Conservation (phyloP, 352 stramenopile species). For the Halophytophthora batemanensis region DNA sequence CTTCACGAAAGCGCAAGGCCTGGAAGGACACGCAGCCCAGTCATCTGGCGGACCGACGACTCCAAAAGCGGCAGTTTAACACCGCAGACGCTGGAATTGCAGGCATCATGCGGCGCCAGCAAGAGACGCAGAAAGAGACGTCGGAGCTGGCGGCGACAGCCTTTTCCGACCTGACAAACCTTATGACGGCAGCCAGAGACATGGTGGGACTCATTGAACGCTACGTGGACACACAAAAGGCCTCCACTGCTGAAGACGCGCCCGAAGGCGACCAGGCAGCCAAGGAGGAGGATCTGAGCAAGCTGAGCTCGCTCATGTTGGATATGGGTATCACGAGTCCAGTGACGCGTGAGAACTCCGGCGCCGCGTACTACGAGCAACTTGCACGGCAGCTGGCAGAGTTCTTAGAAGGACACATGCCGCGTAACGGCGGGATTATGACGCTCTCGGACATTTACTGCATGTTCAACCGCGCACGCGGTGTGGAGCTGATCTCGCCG, state of each 20-base stretch:
- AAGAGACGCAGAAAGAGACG: slow-evolving; percentile 81
- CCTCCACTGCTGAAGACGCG: slow-evolving; percentile 10
- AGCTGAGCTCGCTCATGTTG: slow-evolving; percentile 85
- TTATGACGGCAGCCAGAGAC: slow-evolving; percentile 90
- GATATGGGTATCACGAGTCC: slow-evolving; percentile 93
- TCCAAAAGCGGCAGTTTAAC: slow-evolving; percentile 80
- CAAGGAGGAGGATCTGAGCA: slow-evolving; percentile 60
- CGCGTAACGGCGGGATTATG: slow-evolving; percentile 94
- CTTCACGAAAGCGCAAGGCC: slow-evolving; percentile 58
- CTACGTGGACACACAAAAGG: slow-evolving; percentile 84
- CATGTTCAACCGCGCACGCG: slow-evolving; percentile 97
- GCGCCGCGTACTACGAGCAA: slow-evolving; percentile 88
- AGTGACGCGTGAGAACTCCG: slow-evolving; percentile 89
- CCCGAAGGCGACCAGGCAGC: slow-evolving; percentile 11
- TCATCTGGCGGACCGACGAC: slow-evolving; percentile 63
- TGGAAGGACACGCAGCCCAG: slow-evolving; percentile 80
- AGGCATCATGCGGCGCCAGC: slow-evolving; percentile 74
- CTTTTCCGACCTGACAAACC: slow-evolving; percentile 88
- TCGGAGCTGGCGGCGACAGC: slow-evolving; percentile 71
- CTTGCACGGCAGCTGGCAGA: slow-evolving; percentile 88
- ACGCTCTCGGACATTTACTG: slow-evolving; percentile 99
- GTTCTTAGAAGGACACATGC: slow-evolving; percentile 82
- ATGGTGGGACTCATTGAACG: slow-evolving; percentile 91
- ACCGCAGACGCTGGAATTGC: slow-evolving; percentile 75
- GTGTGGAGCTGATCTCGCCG: slow-evolving; percentile 96